Percentiles rank a stretch among this genome's conserved stretches.
phyloP scores from a whole-genome alignment of 106 monocot species.

The Amphibolis antarctica region DNA sequence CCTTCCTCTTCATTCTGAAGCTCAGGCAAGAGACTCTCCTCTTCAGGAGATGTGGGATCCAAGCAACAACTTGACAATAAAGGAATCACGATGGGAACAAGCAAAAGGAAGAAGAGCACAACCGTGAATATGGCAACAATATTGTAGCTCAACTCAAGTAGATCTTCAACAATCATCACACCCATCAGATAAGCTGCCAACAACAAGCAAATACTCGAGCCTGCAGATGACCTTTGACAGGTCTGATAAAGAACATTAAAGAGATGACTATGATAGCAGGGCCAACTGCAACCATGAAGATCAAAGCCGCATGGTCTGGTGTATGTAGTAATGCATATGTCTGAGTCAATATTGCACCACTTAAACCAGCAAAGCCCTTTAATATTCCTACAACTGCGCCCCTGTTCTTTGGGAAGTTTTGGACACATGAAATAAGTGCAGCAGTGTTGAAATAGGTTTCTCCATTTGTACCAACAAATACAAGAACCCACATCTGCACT shows the following conservation, averaged over 20 bases:
- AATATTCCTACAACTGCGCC: slow-evolving; percentile 83
- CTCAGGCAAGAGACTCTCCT: slow-evolving; percentile 33
- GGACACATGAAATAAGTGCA: slow-evolving; percentile 73
- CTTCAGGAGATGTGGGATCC: slow-evolving; percentile 15
- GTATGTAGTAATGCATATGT: slow-evolving; percentile 55
- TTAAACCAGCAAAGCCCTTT: slow-evolving; percentile 84
- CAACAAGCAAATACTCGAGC: slow-evolving; percentile 47
- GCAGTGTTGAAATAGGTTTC: slow-evolving; percentile 90
- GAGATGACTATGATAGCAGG: slow-evolving; percentile 66
- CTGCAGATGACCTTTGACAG: slow-evolving; percentile 84
- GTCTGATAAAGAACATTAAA: slow-evolving; percentile 77
- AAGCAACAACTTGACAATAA: slow-evolving; percentile 25
- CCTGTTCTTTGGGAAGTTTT: slow-evolving; percentile 81
- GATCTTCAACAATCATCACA: slow-evolving; percentile 71
- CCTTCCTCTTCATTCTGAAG: slow-evolving; percentile 38
- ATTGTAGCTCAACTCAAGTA: slow-evolving; percentile 39
- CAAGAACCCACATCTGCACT: slow-evolving; percentile 75
- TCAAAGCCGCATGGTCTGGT: slow-evolving; percentile 47
- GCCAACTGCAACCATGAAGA: slow-evolving; percentile 85
- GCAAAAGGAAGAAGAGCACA: slow-evolving; percentile 34
- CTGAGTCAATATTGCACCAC: slow-evolving; percentile 85
- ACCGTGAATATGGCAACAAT: slow-evolving; percentile 39
- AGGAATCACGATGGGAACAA: slow-evolving; percentile 60
- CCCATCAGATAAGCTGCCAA: slow-evolving; percentile 78
- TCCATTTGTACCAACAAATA: slow-evolving; percentile 82